A percentile compares a stretch with the other conserved stretches of the same genome.
Conservation (phyloP, 345 rosid species). For the Lenwebbia sp. region DNA sequence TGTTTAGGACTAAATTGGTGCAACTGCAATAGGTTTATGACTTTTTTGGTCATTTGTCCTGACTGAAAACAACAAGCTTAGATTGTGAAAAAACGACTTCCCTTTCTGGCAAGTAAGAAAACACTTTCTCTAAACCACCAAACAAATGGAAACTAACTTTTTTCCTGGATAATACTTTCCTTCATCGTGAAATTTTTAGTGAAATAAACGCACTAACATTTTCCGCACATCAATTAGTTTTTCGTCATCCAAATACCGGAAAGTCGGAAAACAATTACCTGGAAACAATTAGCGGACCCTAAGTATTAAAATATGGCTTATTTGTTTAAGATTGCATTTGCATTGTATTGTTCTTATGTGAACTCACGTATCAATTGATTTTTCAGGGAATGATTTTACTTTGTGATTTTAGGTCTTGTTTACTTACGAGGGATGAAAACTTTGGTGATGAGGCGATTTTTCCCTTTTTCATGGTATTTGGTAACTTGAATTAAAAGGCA, state of each 20-base stretch:
- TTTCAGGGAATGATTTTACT: too few species aligned
- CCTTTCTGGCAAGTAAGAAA: too few species aligned
- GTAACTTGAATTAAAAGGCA: neutral
- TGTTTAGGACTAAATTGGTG: too few species aligned
- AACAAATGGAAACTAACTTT: neutral
- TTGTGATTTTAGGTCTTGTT: too few species aligned
- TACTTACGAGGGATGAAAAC: neutral
- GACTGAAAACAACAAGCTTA: too few species aligned
- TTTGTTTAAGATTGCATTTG: neutral
- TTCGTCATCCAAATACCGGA: accelerated
- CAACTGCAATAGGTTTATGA: too few species aligned
- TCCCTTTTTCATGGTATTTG: neutral
- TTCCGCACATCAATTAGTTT: neutral
- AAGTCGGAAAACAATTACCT: accelerated
- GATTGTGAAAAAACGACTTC: too few species aligned
- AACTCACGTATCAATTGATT: neutral
- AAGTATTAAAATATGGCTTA: neutral
- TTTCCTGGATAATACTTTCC: neutral
- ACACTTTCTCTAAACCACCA: too few species aligned
- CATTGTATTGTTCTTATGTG: neutral
- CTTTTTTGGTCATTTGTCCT: too few species aligned
- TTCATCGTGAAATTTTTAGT: neutral
- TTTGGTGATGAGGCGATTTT: neutral
- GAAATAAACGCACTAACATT: accelerated
- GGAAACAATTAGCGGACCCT: accelerated